phyloP scores from a whole-genome alignment of 805 yeast species.

The Isabelozyma heimii region DNA sequence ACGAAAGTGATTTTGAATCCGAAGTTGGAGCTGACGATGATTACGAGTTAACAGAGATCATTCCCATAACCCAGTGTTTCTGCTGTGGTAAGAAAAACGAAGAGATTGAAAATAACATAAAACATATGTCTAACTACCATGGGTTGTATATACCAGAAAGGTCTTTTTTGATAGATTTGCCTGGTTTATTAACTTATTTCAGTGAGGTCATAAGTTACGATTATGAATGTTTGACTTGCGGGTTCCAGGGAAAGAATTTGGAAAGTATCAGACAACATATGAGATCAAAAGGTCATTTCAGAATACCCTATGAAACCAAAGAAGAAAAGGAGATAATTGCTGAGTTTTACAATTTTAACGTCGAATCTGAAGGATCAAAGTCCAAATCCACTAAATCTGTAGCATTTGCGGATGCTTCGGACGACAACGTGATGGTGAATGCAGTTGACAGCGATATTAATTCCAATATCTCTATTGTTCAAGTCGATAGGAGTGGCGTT shows the following conservation, averaged over 20 bases:
- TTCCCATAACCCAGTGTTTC: constrained; percentile 52
- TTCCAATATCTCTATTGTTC: constrained; percentile 29
- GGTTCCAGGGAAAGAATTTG: constrained; percentile 39
- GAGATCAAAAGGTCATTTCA: constrained; percentile 43
- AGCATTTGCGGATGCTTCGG: constrained; percentile 20
- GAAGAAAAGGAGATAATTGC: constrained; percentile 34
- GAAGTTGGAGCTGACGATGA: constrained; percentile 20
- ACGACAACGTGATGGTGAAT: constrained; percentile 9
- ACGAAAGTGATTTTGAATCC: constrained; percentile 16
- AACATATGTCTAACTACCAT: constrained; percentile 44
- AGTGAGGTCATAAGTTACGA: constrained; percentile 38
- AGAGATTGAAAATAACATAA: constrained; percentile 52
- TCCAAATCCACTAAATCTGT: constrained; percentile 15
- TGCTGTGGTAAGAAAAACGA: constrained; percentile 50
- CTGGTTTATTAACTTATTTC: constrained; percentile 37
- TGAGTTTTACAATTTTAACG: constrained; percentile 37
- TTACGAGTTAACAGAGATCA: constrained; percentile 23
- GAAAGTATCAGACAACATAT: constrained; percentile 45
- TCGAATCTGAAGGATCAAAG: constrained; percentile 11
- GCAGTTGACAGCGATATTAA: constrained; percentile 14
- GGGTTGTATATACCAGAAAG: constrained; percentile 47
- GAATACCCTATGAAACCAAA: constrained; percentile 42
- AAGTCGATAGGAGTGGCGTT: constrained; percentile 55
- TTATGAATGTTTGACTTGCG: constrained; percentile 44
- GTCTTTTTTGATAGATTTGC: constrained; percentile 32